A percentile compares a stretch with the other conserved stretches of the same genome.
Evolutionary conservation across 371 early-diverging fungal species (phyloP).

Genomic region (Mortierella polycephala): DNA sequence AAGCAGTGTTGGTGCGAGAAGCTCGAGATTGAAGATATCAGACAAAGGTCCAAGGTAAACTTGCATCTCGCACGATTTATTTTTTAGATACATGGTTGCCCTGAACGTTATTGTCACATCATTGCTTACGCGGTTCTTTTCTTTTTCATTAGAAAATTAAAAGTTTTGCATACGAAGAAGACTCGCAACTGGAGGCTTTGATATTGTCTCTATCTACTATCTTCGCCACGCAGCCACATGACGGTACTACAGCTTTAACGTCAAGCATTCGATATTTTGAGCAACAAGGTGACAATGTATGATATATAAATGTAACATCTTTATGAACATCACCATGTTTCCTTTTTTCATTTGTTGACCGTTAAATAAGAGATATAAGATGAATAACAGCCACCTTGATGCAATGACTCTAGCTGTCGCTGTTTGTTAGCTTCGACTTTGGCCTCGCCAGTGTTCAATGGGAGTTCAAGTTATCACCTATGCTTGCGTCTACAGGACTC

Average conservation of each 20-base stretch:
- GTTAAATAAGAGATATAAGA: background rate
- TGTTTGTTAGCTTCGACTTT: slow-evolving; percentile 34
- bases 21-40: slow-evolving; percentile 31
- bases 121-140: background rate
- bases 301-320: too few species aligned
- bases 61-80: background rate
- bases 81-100: background rate
- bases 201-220: slow-evolving; percentile 31
- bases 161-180: slow-evolving; percentile 52
- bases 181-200: slow-evolving; percentile 41
- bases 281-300: slow-evolving; percentile 6
- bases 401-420: slow-evolving; percentile 8
- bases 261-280: slow-evolving; percentile 8
- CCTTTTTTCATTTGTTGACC: background rate
- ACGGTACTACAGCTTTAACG: background rate
- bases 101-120: background rate
- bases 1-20: slow-evolving; percentile 50
- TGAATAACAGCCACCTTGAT: background rate
- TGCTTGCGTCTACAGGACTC: slow-evolving; percentile 11
- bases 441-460: slow-evolving; percentile 42
- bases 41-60: slow-evolving; percentile 38
- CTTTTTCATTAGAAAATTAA: slow-evolving; percentile 29
- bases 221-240: slow-evolving; percentile 6
- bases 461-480: slow-evolving; percentile 43
- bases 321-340: background rate